Percentiles rank a stretch among this genome's conserved stretches.
phyloP scores from a whole-genome alignment of 2,329 filamentous ascomycete genomes.

The Penicillium janthinellum region DNA sequence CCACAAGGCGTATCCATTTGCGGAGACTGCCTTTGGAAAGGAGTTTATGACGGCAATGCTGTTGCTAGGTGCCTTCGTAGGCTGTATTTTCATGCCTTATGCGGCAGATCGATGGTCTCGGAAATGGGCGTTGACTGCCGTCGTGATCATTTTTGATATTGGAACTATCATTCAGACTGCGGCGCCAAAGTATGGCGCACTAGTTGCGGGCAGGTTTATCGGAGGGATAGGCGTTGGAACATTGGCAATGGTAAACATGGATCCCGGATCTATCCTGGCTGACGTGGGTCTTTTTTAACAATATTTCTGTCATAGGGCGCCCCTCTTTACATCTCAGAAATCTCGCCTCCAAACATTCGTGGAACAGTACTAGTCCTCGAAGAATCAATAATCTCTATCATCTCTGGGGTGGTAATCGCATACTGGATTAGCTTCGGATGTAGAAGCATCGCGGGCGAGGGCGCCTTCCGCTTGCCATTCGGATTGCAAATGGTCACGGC shows the following conservation, averaged over 20 bases:
- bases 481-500: constrained; percentile 49
- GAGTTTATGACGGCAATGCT: constrained; percentile 53
- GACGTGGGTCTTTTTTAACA: background rate
- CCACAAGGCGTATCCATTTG: constrained; percentile 39
- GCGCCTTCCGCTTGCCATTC: constrained; percentile 30
- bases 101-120: constrained; percentile 43
- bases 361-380: constrained; percentile 41
- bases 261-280: too few species aligned
- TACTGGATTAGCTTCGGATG: constrained; percentile 60
- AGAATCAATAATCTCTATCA: constrained; percentile 51
- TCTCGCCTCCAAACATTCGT: constrained; percentile 40
- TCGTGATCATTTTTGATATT: constrained; percentile 42
- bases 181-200: constrained; percentile 27
- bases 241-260: constrained; percentile 33
- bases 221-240: constrained; percentile 42
- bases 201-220: constrained; percentile 40
- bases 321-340: constrained; percentile 39
- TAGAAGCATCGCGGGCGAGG: constrained; percentile 44
- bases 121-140: constrained; percentile 43
- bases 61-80: constrained; percentile 33
- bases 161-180: constrained; percentile 47
- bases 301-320: constrained; percentile 10
- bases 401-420: constrained; percentile 51
- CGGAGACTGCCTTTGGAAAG: constrained; percentile 39
- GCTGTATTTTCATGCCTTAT: constrained; percentile 44